These are phyloP conservation scores for Sporormia fimetaria DNA, from an alignment of 495 filamentous ascomycete species.

Conservation along the genomic window DNA sequence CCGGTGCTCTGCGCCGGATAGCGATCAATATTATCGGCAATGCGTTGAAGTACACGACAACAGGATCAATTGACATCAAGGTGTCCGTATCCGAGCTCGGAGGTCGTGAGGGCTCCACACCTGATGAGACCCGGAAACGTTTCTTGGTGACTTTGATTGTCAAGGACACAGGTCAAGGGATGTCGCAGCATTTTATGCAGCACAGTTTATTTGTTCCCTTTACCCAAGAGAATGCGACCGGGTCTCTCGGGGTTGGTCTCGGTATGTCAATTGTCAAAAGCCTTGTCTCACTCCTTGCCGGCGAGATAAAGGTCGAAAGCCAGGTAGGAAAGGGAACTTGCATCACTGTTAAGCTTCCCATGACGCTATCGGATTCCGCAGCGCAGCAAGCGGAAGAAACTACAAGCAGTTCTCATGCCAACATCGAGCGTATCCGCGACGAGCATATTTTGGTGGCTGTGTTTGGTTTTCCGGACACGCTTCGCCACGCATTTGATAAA, in stretches of 20 bases:
- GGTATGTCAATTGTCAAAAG: slow-evolving; percentile 1
- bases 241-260: not conserved
- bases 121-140: not conserved
- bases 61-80: not conserved
- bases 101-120: not conserved
- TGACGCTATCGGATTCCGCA: too few species aligned
- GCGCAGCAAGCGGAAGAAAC: too few species aligned
- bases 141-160: not conserved
- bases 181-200: not conserved
- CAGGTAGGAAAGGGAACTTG: not conserved
- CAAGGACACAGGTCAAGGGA: not conserved
- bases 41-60: not conserved
- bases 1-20: not conserved
- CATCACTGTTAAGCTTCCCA: not conserved
- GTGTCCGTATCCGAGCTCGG: not conserved
- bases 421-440: too few species aligned
- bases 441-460: too few species aligned
- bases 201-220: not conserved
- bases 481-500: too few species aligned
- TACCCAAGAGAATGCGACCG: not conserved
- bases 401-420: too few species aligned
- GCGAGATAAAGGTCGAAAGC: not conserved
- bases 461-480: too few species aligned
- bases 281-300: not conserved
- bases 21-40: not conserved